A percentile compares a stretch with the other conserved stretches of the same genome.
These are phyloP conservation scores for Aspergillus diversus DNA, from an alignment of 495 filamentous ascomycete species.

Conservation along the genomic window DNA sequence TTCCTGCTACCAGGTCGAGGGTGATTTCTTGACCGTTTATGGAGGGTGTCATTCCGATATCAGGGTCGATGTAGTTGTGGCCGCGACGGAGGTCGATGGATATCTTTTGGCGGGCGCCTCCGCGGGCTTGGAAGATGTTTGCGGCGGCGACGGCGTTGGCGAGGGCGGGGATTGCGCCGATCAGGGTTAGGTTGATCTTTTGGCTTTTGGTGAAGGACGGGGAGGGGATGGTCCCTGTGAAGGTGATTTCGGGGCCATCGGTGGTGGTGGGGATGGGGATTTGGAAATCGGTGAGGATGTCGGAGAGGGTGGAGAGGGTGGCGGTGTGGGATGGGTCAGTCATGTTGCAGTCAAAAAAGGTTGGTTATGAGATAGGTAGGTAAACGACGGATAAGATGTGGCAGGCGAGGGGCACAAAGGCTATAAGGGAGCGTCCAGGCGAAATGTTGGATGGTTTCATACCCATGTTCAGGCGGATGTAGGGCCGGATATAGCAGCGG, in stretches of 20 bases:
- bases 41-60: neutral
- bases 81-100: neutral
- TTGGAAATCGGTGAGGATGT: neutral
- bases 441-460: too few species aligned
- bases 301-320: neutral
- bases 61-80: neutral
- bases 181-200: neutral
- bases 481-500: neutral
- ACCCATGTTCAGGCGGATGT: neutral
- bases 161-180: neutral
- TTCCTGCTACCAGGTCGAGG: neutral
- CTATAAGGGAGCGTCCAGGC: too few species aligned
- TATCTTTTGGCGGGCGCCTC: neutral
- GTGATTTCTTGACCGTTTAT: neutral
- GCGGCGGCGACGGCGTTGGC: neutral
- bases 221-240: neutral
- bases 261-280: neutral
- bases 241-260: neutral
- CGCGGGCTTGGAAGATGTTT: neutral
- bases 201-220: neutral
- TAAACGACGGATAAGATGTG: neutral
- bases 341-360: neutral
- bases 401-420: too few species aligned
- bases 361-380: neutral
- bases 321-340: neutral